Evolutionary conservation across 371 early-diverging fungal genomes (phyloP).

Genomic region (Rhizomucor pusillus): DNA sequence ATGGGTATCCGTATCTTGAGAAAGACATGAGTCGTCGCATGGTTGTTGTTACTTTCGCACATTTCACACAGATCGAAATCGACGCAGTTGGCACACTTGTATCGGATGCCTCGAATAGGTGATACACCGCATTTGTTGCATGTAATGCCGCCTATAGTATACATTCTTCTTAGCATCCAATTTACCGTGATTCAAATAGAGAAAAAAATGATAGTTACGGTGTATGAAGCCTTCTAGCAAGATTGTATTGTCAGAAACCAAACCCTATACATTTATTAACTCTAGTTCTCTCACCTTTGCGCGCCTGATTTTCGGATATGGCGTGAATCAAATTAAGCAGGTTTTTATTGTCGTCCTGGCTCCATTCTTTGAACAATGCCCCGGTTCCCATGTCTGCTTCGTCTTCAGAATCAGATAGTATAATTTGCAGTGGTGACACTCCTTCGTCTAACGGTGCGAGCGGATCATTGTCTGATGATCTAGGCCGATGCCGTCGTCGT

Average conservation of each 20-base stretch:
- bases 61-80: slow-evolving; percentile 93
- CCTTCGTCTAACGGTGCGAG: slow-evolving; percentile 1
- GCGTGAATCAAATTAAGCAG: slow-evolving; percentile 78
- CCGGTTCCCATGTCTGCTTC: slow-evolving; percentile 9
- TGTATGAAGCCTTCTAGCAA: slow-evolving; percentile 58
- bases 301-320: slow-evolving; percentile 86
- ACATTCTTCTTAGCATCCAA: background rate
- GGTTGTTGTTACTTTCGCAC: slow-evolving; percentile 80
- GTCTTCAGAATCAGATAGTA: slow-evolving; percentile 28
- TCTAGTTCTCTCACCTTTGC: slow-evolving; percentile 60
- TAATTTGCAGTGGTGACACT: slow-evolving; percentile 7
- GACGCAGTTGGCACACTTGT: slow-evolving; percentile 91
- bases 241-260: background rate
- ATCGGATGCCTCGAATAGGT: slow-evolving; percentile 89
- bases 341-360: slow-evolving; percentile 56
- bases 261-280: background rate
- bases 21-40: slow-evolving; percentile 81
- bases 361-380: slow-evolving; percentile 37
- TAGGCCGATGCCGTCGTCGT: slow-evolving; percentile 23
- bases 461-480: no score
- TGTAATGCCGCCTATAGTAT: slow-evolving; percentile 74
- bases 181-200: no score
- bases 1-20: slow-evolving; percentile 91
- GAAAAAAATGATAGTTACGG: no score
- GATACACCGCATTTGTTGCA: slow-evolving; percentile 87